Conservation (phyloP, 306 rosid genomes). For the Prunus fruticosa region DNA sequence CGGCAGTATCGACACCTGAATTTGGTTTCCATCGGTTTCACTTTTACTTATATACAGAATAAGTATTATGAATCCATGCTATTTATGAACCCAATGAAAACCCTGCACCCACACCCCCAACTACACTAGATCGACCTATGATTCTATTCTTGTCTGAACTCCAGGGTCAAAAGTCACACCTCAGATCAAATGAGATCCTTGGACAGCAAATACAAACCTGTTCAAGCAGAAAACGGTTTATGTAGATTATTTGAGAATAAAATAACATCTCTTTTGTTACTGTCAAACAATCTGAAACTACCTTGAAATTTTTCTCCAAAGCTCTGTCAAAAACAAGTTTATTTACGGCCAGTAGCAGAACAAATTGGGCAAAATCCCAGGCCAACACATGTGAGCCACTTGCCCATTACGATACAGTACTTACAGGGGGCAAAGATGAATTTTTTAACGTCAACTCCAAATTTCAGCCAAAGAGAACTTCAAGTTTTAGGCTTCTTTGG, state of each 20-base stretch:
- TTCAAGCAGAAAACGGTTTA: neutral
- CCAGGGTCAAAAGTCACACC: neutral
- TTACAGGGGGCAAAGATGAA: neutral
- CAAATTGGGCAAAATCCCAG: neutral
- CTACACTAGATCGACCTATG: neutral
- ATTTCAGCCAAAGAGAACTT: slow-evolving; percentile 15
- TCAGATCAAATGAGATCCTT: neutral
- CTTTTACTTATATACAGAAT: too few relatives aligned
- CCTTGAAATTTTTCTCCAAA: neutral
- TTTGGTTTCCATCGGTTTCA: too few relatives aligned
- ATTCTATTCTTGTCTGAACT: neutral
- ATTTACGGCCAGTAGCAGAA: slow-evolving; percentile 10
- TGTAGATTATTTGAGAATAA: neutral
- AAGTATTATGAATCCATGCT: neutral
- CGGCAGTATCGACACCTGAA: too few relatives aligned
- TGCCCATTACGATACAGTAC: neutral
- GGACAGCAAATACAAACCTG: slow-evolving; percentile 4
- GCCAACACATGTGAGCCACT: slow-evolving; percentile 4
- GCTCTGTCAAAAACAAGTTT: neutral
- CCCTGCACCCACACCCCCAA: neutral
- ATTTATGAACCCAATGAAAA: neutral
- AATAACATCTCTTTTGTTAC: neutral
- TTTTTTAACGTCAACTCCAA: slow-evolving; percentile 11
- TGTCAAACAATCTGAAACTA: neutral
- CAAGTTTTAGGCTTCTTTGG: slow-evolving; percentile 66